phyloP scores from a whole-genome alignment of 768 basidiomycete genomes.

The Lentinula detonsa region DNA sequence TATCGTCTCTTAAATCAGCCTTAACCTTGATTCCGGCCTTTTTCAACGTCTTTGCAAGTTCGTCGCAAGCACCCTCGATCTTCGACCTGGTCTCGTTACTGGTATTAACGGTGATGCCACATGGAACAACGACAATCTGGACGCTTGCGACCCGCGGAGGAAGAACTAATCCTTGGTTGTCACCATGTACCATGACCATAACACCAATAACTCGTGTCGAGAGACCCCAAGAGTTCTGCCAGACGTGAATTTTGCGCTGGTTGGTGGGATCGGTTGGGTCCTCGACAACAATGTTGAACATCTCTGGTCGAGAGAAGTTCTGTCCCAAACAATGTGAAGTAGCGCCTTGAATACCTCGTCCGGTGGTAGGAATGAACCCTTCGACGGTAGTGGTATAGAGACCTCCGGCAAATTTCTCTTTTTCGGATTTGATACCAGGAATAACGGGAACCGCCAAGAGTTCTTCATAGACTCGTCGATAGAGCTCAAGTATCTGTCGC shows the following conservation, averaged over 20 bases:
- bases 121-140: slow-evolving; percentile 89
- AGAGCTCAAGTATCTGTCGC: slow-evolving; percentile 89
- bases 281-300: slow-evolving; percentile 98
- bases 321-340: slow-evolving; percentile 98
- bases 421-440: slow-evolving; percentile 95
- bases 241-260: slow-evolving; percentile 73
- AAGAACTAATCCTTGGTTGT: slow-evolving; percentile 94
- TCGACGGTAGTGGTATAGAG: slow-evolving; percentile 98
- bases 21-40: slow-evolving; percentile 75
- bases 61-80: slow-evolving; percentile 75
- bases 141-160: slow-evolving; percentile 95
- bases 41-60: slow-evolving; percentile 68
- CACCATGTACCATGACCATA: slow-evolving; percentile 99
- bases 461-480: slow-evolving; percentile 93
- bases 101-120: slow-evolving; percentile 87
- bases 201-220: slow-evolving; percentile 95
- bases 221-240: slow-evolving; percentile 99
- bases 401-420: slow-evolving; percentile 98
- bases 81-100: slow-evolving; percentile 56
- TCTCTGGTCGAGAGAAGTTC: slow-evolving; percentile 92
- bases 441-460: slow-evolving; percentile 97
- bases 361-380: slow-evolving; percentile 95
- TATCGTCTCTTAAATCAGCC: slow-evolving; percentile 89
- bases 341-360: slow-evolving; percentile 96
- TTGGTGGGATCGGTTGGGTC: slow-evolving; percentile 74